These are phyloP conservation scores for Russula sp. DNA, from an alignment of 768 basidiomycete genomes.

Conservation along the genomic window DNA sequence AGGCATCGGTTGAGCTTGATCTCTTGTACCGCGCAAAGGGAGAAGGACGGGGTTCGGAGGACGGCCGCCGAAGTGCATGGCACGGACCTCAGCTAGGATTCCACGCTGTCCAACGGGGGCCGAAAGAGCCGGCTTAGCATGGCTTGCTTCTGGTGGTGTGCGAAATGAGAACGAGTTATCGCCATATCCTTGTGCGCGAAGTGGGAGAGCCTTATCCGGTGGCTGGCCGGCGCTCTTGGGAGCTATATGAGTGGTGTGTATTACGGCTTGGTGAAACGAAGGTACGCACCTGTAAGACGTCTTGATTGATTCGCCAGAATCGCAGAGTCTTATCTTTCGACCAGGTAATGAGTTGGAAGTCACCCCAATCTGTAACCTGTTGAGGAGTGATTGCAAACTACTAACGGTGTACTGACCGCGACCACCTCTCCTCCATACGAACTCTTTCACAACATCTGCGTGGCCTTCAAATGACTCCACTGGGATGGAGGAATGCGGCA, in stretches of 20 bases:
- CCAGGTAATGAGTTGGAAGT: conserved; percentile 69
- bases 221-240: conserved; percentile 29
- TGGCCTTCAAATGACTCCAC: conserved; percentile 83
- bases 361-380: conserved; percentile 32
- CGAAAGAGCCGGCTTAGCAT: conserved; percentile 37
- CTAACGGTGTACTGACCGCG: conserved; percentile 35
- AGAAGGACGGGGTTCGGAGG: conserved; percentile 29
- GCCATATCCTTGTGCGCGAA: conserved; percentile 21
- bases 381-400: background rate
- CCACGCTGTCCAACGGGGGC: conserved; percentile 61
- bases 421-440: conserved; percentile 83
- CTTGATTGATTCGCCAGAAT: conserved; percentile 81
- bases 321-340: conserved; percentile 88
- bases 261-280: background rate
- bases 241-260: background rate
- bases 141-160: conserved; percentile 39
- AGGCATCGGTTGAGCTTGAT: conserved; percentile 7
- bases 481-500: conserved; percentile 36
- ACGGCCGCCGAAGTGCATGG: conserved; percentile 36
- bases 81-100: conserved; percentile 67
- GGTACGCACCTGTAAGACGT: conserved; percentile 55
- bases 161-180: conserved; percentile 46
- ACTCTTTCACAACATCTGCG: conserved; percentile 93
- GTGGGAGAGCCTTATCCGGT: conserved; percentile 14
- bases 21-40: conserved; percentile 7